Percentiles rank a stretch among this genome's conserved stretches.
Conservation (phyloP, 495 filamentous ascomycete genomes). For the Penicillium simplicissimum region DNA sequence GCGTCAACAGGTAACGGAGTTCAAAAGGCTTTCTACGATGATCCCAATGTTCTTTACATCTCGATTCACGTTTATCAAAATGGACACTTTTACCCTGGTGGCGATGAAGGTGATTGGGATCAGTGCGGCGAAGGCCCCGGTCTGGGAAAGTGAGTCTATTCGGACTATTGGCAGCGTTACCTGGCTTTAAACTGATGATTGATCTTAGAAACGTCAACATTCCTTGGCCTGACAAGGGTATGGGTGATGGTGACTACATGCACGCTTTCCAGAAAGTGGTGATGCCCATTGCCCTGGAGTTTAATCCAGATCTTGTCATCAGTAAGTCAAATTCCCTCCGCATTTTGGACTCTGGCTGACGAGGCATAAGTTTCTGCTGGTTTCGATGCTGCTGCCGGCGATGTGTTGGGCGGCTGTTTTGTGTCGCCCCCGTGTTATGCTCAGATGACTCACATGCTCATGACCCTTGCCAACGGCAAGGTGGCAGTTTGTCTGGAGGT, state of each 20-base stretch:
- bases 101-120: constrained; percentile 70
- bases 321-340: constrained; percentile 36
- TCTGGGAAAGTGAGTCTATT: constrained; percentile 59
- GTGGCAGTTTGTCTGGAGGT: constrained; percentile 87
- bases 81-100: constrained; percentile 83
- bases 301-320: constrained; percentile 92
- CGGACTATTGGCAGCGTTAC: not conserved
- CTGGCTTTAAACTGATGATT: constrained; percentile 18
- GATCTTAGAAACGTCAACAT: constrained; percentile 83
- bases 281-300: constrained; percentile 95
- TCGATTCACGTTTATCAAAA: constrained; percentile 88
- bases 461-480: constrained; percentile 90
- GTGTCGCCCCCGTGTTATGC: constrained; percentile 90
- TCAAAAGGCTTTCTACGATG: constrained; percentile 93
- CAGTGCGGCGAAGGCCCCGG: constrained; percentile 74
- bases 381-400: constrained; percentile 93
- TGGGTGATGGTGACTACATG: constrained; percentile 97
- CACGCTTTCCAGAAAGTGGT: constrained; percentile 93
- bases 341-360: constrained; percentile 6
- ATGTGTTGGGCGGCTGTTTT: constrained; percentile 87
- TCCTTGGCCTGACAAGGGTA: constrained; percentile 86
- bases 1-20: constrained; percentile 76
- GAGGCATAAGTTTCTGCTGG: constrained; percentile 75
- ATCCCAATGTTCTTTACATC: constrained; percentile 94
- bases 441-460: constrained; percentile 99